Evolutionary conservation across 306 rosid species (phyloP), one percentile per base, ranked within the genome.

Genomic region (Lithocarpus polystachyus): DNA sequence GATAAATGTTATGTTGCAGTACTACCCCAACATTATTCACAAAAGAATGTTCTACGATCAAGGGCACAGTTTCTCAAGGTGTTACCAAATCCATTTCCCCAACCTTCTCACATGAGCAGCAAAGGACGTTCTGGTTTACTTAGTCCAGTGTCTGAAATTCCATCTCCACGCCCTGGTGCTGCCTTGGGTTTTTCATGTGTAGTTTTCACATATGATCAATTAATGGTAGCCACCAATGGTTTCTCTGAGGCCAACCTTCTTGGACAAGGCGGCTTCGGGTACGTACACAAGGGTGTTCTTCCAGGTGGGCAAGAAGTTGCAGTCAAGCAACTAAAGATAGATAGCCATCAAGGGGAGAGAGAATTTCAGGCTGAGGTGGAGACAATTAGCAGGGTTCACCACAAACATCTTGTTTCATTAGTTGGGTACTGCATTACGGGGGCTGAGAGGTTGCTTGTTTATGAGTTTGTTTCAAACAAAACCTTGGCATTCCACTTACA

Each of bases 241-340:
- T 87, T 89, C 82, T 78, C 88, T 18, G 87, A 80, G 43, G 65
- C 76, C 73, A 89, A 87, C 75, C 86, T 87, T 55, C 84, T 87
- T 13, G 88, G 93, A 20, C 72, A 89, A 80, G 93, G 93, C 26
- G 91, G 89, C 31, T 89, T 89, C 51, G 89, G 91, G 29, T 82
- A 71, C 52, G 93, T 87, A 5, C 75, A 85, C 77, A 85, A 84
- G 74, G 93, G 93, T 62, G 80, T 87, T 56, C 88, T 89, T 23
- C 78, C 77, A 4, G 40, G 80, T 81, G 88, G 91, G 62, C 88
- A 82, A 68, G 87, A 80, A 78, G 80, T 89, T 57, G 93, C 91
- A 17, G 87, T 89, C 15, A 86, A 87, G 81, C 84, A 80, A 80
- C 29, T 89, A 56, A 86, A 76, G 82, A 24, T 72, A 29, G 87